Evolutionary conservation across 495 filamentous ascomycete genomes (phyloP), one percentile per base, ranked within the genome.

Genomic region (Penicillium antarcticum): DNA sequence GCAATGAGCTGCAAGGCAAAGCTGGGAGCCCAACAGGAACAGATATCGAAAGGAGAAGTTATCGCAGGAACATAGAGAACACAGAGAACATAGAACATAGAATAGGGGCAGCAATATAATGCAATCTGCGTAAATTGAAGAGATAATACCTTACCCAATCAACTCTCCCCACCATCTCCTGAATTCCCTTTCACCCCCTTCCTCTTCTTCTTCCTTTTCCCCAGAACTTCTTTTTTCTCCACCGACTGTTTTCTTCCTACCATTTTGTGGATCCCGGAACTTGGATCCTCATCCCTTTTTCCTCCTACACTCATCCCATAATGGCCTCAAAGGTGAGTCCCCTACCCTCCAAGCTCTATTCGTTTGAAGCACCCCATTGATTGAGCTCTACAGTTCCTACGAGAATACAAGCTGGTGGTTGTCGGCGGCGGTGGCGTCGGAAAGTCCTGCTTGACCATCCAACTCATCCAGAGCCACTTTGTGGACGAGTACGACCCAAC

Each of bases 401-500:
- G 94, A 84, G 94, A 98, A 75, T 98, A 98, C 77, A 98, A 98
- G 76, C 74, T 98, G 66, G 94, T 98, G 24, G 94, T 98, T 16
- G 94, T 98, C 41, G 94, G 94, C 61, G 94, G 94, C 58, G 94
- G 94, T 80, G 94, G 94, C 63, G 94, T 98, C 53, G 94, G 94
- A 71, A 98, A 98, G 77, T 97, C 95, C 42, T 98, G 94, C 78
- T 83, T 98, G 78, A 98, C 94, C 23, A 98, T 98, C 68, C 94
- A 97, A 78, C 81, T 98, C 76, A 97, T 97, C 70, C 94, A 98
- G 75, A 89, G 85, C 61, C 94, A 98, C 69, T 98, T 98, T 77
- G 92, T 98, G 62, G 94, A 98, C 70, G 94, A 98, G 71, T 98
- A 98, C 72, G 94, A 98, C 72, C 94, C 94, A 37, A 98, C 94